Base-by-base conservation (phyloP, 805 yeast species). In the Metschnikowia continentalis region DNA sequence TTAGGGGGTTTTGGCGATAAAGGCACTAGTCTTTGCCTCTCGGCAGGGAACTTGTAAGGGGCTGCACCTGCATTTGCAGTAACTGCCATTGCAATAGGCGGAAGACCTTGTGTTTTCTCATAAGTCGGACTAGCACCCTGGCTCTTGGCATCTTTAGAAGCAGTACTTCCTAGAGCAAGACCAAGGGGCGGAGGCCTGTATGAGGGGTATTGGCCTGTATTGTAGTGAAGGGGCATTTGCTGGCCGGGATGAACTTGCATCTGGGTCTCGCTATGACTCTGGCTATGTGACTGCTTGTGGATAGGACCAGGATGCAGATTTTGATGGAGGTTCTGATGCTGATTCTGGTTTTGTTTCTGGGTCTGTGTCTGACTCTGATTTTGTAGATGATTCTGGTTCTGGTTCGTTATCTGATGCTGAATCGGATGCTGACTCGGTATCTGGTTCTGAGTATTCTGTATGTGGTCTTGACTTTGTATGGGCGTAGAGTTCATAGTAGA, bases 1-100 rank as follows among this genome's bases (percentile, higher is more conserved):
- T 14, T 37, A n/a, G 49, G 40, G 1, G 53, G 49, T 26, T 50
- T 47, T 14, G 53, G 53, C 23, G 53, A 47, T 15, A 50, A 38
- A 13, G 53, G 48, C 26, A 43, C 38, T 26, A 47, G 49, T n/a
- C 32, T 43, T 17, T 30, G 52, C 23, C 42, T 36, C 5, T 45
- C 48, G 13, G 47, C 17, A 19, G 47, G 47, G 26, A 44, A 44
- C 47, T 44, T 44, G 26, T 44, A 44, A 19, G 47, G 13, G 22
- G 32, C 46, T 10, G 17, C 6, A 8, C n/a, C 35, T 6, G 35
- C 5, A 15, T n/a, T n/a, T 33, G 23, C 14, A 22, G 20, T 15
- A 15, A 8, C 22, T 22, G 20, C 32, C 38, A 32, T 11, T 32
- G 26, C 13, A 19, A 15, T n/a, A 6, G 38, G 22, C 5, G 32